Evolutionary conservation across 2,329 filamentous ascomycete genomes (phyloP).

Genomic region (Madurella mycetomatis): DNA sequence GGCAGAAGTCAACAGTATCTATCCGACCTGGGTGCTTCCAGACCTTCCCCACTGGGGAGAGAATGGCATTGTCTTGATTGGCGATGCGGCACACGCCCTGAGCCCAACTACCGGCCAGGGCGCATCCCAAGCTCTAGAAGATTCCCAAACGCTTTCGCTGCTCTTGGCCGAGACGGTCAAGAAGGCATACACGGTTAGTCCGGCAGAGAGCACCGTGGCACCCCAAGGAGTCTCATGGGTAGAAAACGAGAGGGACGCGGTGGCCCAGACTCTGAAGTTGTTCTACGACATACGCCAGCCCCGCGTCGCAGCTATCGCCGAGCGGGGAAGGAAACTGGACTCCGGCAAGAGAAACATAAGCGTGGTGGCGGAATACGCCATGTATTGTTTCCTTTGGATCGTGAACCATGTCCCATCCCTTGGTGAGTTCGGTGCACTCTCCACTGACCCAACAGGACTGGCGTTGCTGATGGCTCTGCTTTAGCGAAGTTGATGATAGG

Average conservation of each 20-base stretch:
- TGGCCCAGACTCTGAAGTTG: conserved; percentile 8
- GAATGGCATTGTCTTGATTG: conserved; percentile 39
- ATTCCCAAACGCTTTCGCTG: conserved; percentile 11
- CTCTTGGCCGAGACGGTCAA: conserved; percentile 9
- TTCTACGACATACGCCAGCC: conserved; percentile 8
- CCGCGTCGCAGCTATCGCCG: conserved; percentile 6
- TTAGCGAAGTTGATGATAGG: conserved; percentile 6
- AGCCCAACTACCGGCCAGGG: conserved; percentile 43
- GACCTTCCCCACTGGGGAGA: conserved; percentile 14
- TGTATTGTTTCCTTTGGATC: conserved; percentile 13
- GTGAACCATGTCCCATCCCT: conserved; percentile 4
- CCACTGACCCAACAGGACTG: neutral
- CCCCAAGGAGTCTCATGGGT: neutral
- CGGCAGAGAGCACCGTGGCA: neutral
- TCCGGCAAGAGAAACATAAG: conserved; percentile 7
- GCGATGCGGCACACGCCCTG: conserved; percentile 50
- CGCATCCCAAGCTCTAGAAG: conserved; percentile 13
- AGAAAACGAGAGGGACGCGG: conserved; percentile 2
- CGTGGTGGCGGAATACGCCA: conserved; percentile 7
- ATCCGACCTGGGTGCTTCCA: conserved; percentile 12
- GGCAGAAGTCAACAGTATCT: conserved; percentile 14
- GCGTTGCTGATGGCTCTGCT: neutral
- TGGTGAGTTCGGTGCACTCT: neutral
- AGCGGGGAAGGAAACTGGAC: conserved; percentile 12
- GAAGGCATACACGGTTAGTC: neutral